Percentiles rank a stretch among this genome's conserved stretches.
These are phyloP conservation scores for Pythium insidiosum DNA, from an alignment of 352 stramenopile genomes.

Conservation along the genomic window DNA sequence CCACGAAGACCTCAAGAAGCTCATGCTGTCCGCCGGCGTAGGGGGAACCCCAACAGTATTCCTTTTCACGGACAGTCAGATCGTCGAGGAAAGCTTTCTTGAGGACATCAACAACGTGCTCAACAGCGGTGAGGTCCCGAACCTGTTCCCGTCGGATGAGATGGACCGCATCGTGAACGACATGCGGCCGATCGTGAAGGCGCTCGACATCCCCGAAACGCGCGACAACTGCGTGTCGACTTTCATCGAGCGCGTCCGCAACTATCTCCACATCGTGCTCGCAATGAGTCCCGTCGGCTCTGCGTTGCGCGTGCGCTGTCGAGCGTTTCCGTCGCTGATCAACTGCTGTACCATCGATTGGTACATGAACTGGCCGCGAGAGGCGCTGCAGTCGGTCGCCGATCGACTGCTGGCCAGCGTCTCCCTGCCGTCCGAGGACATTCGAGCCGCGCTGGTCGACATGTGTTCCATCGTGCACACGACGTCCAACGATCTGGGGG, in stretches of 20 bases:
- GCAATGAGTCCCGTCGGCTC: slow-evolving; percentile 93
- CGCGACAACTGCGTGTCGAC: slow-evolving; percentile 86
- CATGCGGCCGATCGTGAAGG: slow-evolving; percentile 87
- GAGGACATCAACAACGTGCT: slow-evolving; percentile 97
- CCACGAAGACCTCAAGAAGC: slow-evolving; percentile 90
- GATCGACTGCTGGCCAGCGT: slow-evolving; percentile 81
- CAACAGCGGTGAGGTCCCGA: slow-evolving; percentile 94
- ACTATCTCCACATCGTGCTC: slow-evolving; percentile 93
- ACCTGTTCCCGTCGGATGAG: slow-evolving; percentile 90
- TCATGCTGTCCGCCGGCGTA: slow-evolving; percentile 92
- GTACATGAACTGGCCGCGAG: slow-evolving; percentile 92
- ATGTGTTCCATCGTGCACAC: slow-evolving; percentile 93
- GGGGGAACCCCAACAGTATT: slow-evolving; percentile 77
- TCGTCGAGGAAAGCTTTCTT: slow-evolving; percentile 92
- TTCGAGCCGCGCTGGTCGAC: slow-evolving; percentile 69
- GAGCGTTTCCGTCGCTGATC: slow-evolving; percentile 93
- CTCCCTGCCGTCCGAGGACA: slow-evolving; percentile 59
- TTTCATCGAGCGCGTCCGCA: slow-evolving; percentile 89
- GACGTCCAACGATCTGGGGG: slow-evolving; percentile 82
- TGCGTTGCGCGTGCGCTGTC: slow-evolving; percentile 86
- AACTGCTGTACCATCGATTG: slow-evolving; percentile 97
- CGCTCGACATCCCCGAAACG: slow-evolving; percentile 83
- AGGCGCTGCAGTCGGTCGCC: slow-evolving; percentile 89
- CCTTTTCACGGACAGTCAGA: slow-evolving; percentile 94
- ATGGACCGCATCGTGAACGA: slow-evolving; percentile 91